Percentiles rank a stretch among this genome's conserved stretches.
Evolutionary conservation across 352 stramenopile genomes (phyloP).

Genomic region (Pelagophyceae sp.): DNA sequence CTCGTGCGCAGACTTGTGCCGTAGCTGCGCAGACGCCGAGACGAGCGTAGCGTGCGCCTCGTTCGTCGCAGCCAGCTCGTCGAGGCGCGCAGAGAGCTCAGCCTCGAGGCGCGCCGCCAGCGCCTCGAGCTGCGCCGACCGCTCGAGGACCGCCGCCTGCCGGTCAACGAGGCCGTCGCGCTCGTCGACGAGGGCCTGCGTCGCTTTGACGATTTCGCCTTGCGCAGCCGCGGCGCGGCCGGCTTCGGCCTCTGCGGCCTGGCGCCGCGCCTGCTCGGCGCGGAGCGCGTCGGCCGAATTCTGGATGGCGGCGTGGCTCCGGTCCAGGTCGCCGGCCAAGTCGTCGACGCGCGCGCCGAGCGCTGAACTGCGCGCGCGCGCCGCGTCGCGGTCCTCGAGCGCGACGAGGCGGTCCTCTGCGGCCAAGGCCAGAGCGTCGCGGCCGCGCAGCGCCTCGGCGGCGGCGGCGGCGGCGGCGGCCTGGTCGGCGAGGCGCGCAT

Average conservation of each 20-base stretch:
- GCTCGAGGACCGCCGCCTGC: background rate
- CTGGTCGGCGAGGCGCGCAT: background rate
- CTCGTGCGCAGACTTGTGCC: background rate
- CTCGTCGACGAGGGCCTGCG: background rate
- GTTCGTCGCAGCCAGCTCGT: background rate
- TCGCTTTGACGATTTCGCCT: background rate
- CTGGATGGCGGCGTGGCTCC: background rate
- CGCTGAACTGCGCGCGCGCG: background rate
- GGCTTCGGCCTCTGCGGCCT: background rate
- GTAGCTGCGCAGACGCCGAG: background rate
- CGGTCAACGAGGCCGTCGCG: background rate
- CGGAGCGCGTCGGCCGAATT: background rate
- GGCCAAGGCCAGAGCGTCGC: background rate
- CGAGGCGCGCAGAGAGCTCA: background rate
- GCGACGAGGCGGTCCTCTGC: conserved; percentile 1
- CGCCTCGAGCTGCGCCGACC: background rate
- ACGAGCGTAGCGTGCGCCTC: background rate
- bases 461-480: background rate
- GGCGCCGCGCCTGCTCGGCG: background rate
- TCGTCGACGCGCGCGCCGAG: background rate
- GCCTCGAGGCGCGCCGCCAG: background rate
- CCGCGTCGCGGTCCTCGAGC: background rate
- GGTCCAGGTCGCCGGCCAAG: background rate
- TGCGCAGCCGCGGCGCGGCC: background rate
- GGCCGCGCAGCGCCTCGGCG: background rate